Evolutionary conservation across 352 stramenopile genomes (phyloP), one percentile per base, ranked within the genome.

Genomic region (Poterioochromonas sp.): DNA sequence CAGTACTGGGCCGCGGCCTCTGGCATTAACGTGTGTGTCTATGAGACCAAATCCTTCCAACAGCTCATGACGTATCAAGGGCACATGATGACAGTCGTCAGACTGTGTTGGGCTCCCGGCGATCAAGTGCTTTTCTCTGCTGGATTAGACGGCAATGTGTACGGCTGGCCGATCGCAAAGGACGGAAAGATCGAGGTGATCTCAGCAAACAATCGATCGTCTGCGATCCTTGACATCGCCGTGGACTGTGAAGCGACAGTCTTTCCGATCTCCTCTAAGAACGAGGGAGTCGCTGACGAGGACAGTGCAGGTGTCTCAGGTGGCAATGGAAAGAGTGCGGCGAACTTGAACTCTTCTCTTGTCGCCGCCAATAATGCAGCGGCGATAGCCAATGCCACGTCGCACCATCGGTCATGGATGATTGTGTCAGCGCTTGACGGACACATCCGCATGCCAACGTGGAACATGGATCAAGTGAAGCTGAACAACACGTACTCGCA

Each of bases 1-100:
- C 89, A 96, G 77, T 94, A 89, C 73, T 95, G 95, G 47, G 91
- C 91, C 0, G 89, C 89, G 0, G 89, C 85, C 2, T 92, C 93
- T 80, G 92, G 90, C 79, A 94, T 94, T 51, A 88, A 90, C 22
- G 88, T 96, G 5, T 87, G 92, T 39, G 89, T 85, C 29, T 84
- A 64, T 43, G 74, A 79, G 8, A 77, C 74, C 20, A 53, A 73
- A 35, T 51, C 74, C 0, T 76, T 80, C 18, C 86, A 91, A 29
- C 77, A 83, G 5, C 64, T 90, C 18, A 83, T 90, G 74, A 91
- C 84, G 18, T 89, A 92, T 78, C 86, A 87, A 0, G 89, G 89
- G 0, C 89, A 94, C 78, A 92, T 93, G 76, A 86, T 87, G 1
- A 85, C 87, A 22, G 88, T 94, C 5, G 82, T 83, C 18, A 86